phyloP scores from a whole-genome alignment of 805 yeast genomes.

The Monosporozyma unispora region DNA sequence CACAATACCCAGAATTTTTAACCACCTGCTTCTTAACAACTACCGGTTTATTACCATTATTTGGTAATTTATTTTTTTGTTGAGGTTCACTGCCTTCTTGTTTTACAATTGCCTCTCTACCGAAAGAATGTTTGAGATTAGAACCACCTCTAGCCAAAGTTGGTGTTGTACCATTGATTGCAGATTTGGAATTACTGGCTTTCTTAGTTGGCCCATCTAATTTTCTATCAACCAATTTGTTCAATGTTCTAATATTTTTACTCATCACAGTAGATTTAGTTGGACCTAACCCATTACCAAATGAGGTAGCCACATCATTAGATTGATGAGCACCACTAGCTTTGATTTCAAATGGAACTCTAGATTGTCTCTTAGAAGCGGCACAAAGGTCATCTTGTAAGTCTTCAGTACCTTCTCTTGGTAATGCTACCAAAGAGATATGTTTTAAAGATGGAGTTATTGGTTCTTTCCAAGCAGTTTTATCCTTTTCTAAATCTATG shows the following conservation, averaged over 20 bases:
- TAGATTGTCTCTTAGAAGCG: conserved; percentile 13
- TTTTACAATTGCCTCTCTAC: background rate
- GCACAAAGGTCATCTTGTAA: conserved; percentile 25
- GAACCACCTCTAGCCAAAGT: background rate
- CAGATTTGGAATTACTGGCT: conserved; percentile 25
- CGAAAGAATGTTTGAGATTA: background rate
- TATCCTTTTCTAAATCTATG: conserved; percentile 7
- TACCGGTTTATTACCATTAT: background rate
- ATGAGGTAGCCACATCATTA: conserved; percentile 29
- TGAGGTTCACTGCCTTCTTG: background rate
- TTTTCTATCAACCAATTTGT: conserved; percentile 26
- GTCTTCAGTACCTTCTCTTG: conserved; percentile 28
- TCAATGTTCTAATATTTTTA: conserved; percentile 24
- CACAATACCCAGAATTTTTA: conserved; percentile 72
- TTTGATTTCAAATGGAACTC: conserved; percentile 27
- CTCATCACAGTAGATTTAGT: conserved; percentile 28
- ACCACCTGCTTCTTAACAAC: conserved; percentile 10
- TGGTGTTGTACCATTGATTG: background rate
- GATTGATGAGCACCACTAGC: conserved; percentile 32
- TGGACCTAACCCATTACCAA: conserved; percentile 30
- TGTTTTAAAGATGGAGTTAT: conserved; percentile 9
- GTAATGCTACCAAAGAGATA: conserved; percentile 6
- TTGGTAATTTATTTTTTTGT: background rate
- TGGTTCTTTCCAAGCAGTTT: conserved; percentile 29
- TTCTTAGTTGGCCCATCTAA: conserved; percentile 9